Evolutionary conservation across 2,329 filamentous ascomycete species (phyloP), one percentile per base, ranked within the genome.

Genomic region (Immersiporthe knoxdaviesiana): DNA sequence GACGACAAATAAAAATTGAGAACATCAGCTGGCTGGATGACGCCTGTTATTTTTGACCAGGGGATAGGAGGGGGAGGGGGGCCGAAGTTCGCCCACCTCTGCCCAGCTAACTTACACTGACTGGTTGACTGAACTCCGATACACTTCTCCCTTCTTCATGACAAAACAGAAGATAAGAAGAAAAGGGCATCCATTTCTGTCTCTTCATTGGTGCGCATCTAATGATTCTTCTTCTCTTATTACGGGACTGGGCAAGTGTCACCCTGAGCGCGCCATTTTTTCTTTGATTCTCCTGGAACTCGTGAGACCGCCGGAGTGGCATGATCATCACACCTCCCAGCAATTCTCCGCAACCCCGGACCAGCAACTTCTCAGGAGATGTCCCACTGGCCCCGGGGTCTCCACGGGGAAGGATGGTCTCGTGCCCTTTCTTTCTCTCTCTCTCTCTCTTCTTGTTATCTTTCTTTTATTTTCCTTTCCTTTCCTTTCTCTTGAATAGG

Each of bases 251-350:
- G 61, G 61, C 8, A 27, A 50, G 39, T 63, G 39, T 63, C 61
- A 21, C 61, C 41, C 61, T 63, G 39, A 21, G 41, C 35, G 39
- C 59, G 59, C 59, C 39, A 39, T 39, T 60, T 32, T 27, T 27
- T 37, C 37, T 39, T 12, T 39, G 37, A 37, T n/a, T n/a, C 11
- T 3, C 7, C 18, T 30, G 27, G 21, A 11, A n/a, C 41, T 67
- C 61, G 56, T 63, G 68, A 65, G 68, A 60, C 65, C 65, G 61
- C 65, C 41, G 41, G 62, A 65, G 68, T 70, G 68, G 68, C 68
- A 70, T 70, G 68, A 70, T 65, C 44, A 63, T 65, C 68, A 70
- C 61, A 61, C 65, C 24, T 60, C 66, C 14, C 59, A n/a, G 27
- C 35, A 59, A 24, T 27, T 54, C 37, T 52, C 63, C 58, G 32